Conservation (phyloP, 1,284 basidiomycete genomes). For the Laetiporus sulphureus region DNA sequence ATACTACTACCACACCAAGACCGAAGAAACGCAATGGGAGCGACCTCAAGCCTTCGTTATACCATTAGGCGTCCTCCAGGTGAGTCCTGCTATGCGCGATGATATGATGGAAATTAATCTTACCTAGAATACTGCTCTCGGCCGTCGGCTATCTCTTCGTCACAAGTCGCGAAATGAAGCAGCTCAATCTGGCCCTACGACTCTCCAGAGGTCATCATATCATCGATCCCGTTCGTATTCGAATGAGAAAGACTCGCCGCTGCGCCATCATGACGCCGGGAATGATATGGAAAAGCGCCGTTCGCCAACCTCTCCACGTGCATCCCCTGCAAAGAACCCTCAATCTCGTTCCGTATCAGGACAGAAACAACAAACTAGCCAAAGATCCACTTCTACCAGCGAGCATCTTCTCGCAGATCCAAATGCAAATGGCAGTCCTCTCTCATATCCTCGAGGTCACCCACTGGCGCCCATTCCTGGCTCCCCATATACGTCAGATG, state of each 20-base stretch:
- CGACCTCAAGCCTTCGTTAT: slow-evolving; percentile 84
- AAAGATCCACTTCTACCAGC: slow-evolving; percentile 12
- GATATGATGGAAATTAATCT: too few species aligned
- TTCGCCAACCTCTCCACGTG: slow-evolving; percentile 19
- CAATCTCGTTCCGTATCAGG: slow-evolving; percentile 15
- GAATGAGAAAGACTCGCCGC: slow-evolving; percentile 15
- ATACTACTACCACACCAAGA: slow-evolving; percentile 91
- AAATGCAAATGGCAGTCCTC: slow-evolving; percentile 18
- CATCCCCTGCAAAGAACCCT: slow-evolving; percentile 20
- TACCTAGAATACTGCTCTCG: slow-evolving; percentile 74
- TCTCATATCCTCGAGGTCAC: slow-evolving; percentile 26
- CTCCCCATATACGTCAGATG: slow-evolving; percentile 49
- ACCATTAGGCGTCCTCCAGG: slow-evolving; percentile 83
- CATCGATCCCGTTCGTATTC: slow-evolving; percentile 21
- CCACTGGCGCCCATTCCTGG: slow-evolving; percentile 55
- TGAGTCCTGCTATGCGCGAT: slow-evolving; percentile 28
- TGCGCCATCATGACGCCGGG: slow-evolving; percentile 2
- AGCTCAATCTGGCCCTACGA: slow-evolving; percentile 25
- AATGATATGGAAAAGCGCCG: slow-evolving; percentile 9
- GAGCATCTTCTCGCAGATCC: slow-evolving; percentile 15
- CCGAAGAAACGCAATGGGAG: slow-evolving; percentile 85
- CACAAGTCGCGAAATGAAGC: slow-evolving; percentile 8
- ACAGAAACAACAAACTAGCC: slow-evolving; percentile 12
- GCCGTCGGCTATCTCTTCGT: slow-evolving; percentile 48
- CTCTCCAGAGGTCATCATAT: slow-evolving; percentile 26